Conservation (phyloP, 2,329 filamentous ascomycete genomes). For the Arthrobotrys iridis region DNA sequence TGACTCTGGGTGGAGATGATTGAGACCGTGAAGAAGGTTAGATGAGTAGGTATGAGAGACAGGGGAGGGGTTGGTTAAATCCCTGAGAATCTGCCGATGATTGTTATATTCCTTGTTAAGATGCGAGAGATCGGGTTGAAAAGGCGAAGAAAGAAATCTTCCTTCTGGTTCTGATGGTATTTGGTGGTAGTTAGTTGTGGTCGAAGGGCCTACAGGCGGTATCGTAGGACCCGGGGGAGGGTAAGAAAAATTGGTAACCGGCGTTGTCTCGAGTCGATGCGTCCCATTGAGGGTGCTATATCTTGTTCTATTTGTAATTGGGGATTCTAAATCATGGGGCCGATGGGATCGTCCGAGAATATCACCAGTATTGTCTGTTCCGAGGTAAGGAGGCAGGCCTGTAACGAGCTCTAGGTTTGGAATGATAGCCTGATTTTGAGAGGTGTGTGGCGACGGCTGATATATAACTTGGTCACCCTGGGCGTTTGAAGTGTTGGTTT, state of each 20-base stretch:
- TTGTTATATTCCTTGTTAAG: not conserved
- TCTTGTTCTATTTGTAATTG: too few relatives aligned
- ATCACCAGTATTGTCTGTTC: too few relatives aligned
- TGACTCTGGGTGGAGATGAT: not conserved
- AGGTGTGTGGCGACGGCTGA: not conserved
- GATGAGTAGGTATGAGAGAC: not conserved
- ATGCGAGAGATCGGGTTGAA: not conserved
- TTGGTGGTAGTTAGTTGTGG: not conserved
- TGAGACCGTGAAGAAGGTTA: not conserved
- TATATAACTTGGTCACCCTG: not conserved
- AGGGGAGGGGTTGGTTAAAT: not conserved
- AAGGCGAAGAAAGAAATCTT: not conserved
- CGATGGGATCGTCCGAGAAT: too few relatives aligned
- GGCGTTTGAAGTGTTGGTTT: not conserved
- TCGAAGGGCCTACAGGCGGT: not conserved
- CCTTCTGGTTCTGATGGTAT: not conserved
- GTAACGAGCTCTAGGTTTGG: too few relatives aligned
- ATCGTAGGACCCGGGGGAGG: too few relatives aligned
- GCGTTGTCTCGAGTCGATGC: too few relatives aligned
- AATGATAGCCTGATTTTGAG: not conserved
- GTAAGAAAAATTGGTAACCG: too few relatives aligned
- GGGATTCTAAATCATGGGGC: too few relatives aligned
- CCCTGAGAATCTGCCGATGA: not conserved
- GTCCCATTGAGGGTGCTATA: too few relatives aligned
- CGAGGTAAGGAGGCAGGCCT: too few relatives aligned